Percentiles rank a stretch among this genome's conserved stretches.
These are phyloP conservation scores for Blastobotrys mokoenaii DNA, from an alignment of 805 yeast species.

Conservation along the genomic window DNA sequence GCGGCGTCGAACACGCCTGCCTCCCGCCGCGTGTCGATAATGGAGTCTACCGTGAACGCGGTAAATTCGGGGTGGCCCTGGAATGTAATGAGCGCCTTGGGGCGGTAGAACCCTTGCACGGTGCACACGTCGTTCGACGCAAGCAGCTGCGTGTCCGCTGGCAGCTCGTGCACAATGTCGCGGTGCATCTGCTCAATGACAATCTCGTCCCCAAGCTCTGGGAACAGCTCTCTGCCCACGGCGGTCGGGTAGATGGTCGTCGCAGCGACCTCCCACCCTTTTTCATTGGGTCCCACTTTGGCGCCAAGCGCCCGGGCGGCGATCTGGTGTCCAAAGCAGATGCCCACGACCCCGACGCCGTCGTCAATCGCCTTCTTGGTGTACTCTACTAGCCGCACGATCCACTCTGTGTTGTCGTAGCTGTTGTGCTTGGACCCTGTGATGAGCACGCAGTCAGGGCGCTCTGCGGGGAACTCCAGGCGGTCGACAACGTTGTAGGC, in stretches of 20 bases:
- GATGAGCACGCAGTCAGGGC: conserved; percentile 28
- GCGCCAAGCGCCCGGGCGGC: conserved; percentile 59
- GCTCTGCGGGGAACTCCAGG: conserved; percentile 22
- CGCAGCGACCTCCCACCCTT: conserved; percentile 71
- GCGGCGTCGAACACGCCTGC: conserved; percentile 11
- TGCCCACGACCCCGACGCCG: conserved; percentile 30
- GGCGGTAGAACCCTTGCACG: conserved; percentile 59
- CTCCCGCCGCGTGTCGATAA: conserved; percentile 13
- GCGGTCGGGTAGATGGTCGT: conserved; percentile 41
- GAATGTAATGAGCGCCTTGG: conserved; percentile 48
- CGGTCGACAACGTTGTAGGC: conserved; percentile 25
- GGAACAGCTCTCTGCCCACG: conserved; percentile 31
- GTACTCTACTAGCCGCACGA: conserved; percentile 26
- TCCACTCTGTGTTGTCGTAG: conserved; percentile 29
- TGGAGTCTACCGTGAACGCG: conserved; percentile 21
- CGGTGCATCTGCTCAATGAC: conserved; percentile 49
- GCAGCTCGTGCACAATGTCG: conserved; percentile 43
- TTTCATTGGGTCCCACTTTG: conserved; percentile 44
- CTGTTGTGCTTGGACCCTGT: conserved; percentile 33
- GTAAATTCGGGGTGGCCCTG: conserved; percentile 90
- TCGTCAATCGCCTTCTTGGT: conserved; percentile 13
- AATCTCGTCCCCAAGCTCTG: conserved; percentile 26
- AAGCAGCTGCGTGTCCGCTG: conserved; percentile 36
- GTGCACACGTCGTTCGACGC: conserved; percentile 47
- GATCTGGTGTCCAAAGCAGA: conserved; percentile 87